Evolutionary conservation across 768 basidiomycete genomes (phyloP).

Genomic region (Dendrothele bispora): DNA sequence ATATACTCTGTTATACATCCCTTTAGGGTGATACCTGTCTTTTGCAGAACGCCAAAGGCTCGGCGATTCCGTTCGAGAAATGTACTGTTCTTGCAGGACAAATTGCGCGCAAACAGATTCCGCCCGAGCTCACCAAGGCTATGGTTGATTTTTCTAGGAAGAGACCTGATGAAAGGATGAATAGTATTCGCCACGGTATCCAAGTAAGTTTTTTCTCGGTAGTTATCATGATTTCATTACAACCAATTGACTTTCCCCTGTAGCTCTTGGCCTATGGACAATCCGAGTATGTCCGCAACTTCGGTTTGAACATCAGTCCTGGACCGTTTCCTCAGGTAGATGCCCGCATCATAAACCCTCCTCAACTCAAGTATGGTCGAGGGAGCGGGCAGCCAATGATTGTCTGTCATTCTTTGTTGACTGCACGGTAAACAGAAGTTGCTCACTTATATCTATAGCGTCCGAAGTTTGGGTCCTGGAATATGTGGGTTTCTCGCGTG

Average conservation of each 20-base stretch:
- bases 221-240: no score
- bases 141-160: slow-evolving; percentile 70
- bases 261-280: slow-evolving; percentile 41
- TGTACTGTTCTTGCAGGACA: slow-evolving; percentile 66
- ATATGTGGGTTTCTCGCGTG: slow-evolving; percentile 38
- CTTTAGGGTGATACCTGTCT: neutral
- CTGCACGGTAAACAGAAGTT: no score
- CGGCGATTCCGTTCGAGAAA: slow-evolving; percentile 66
- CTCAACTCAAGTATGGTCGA: slow-evolving; percentile 49
- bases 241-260: no score
- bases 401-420: slow-evolving; percentile 40
- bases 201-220: slow-evolving; percentile 40
- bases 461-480: slow-evolving; percentile 50
- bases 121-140: slow-evolving; percentile 60
- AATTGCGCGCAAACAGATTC: slow-evolving; percentile 71
- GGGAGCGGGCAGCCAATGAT: slow-evolving; percentile 38
- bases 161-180: slow-evolving; percentile 56
- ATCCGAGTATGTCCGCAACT: slow-evolving; percentile 42
- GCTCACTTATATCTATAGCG: no score
- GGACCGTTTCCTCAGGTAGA: slow-evolving; percentile 26
- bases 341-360: slow-evolving; percentile 48
- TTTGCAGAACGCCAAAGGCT: slow-evolving; percentile 58
- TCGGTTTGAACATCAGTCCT: slow-evolving; percentile 38
- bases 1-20: neutral
- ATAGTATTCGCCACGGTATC: slow-evolving; percentile 53